These are phyloP conservation scores for Thymus mandschuricus DNA, from an alignment of 257 asterid species.

Conservation along the genomic window DNA sequence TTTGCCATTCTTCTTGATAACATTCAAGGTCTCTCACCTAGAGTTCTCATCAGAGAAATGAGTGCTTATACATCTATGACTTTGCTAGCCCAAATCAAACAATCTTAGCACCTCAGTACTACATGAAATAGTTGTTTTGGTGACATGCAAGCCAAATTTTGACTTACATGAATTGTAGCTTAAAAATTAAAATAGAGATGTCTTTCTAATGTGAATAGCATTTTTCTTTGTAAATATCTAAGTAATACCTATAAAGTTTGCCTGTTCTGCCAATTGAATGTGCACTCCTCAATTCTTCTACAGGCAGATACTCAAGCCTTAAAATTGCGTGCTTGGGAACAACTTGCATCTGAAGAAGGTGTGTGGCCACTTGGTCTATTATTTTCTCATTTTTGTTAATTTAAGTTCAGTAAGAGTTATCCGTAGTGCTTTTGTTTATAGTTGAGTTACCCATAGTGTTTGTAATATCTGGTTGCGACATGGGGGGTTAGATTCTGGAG, in stretches of 20 bases:
- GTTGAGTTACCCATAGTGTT: slow-evolving; percentile 20
- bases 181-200: background rate
- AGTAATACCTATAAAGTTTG: background rate
- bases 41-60: slow-evolving; percentile 1
- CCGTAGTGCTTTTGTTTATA: background rate
- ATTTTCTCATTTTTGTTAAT: slow-evolving; percentile 18
- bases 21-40: background rate
- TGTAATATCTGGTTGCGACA: slow-evolving; percentile 15
- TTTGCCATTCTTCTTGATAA: slow-evolving; percentile 2
- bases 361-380: slow-evolving; percentile 12
- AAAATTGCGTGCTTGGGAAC: slow-evolving; percentile 85
- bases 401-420: background rate
- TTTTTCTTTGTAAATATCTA: background rate
- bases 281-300: slow-evolving; percentile 26
- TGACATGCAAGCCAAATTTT: background rate
- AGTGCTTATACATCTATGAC: slow-evolving; percentile 5
- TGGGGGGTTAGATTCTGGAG: background rate
- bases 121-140: slow-evolving; percentile 3
- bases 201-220: background rate
- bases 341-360: slow-evolving; percentile 97
- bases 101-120: slow-evolving; percentile 11
- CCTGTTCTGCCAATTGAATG: slow-evolving; percentile 17
- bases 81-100: background rate
- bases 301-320: slow-evolving; percentile 81
- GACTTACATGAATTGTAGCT: slow-evolving; percentile 11